Percentiles rank a stretch among this genome's conserved stretches.
Evolutionary conservation across 129 eudicot genomes (phyloP).

Genomic region (Deinandra increscens): DNA sequence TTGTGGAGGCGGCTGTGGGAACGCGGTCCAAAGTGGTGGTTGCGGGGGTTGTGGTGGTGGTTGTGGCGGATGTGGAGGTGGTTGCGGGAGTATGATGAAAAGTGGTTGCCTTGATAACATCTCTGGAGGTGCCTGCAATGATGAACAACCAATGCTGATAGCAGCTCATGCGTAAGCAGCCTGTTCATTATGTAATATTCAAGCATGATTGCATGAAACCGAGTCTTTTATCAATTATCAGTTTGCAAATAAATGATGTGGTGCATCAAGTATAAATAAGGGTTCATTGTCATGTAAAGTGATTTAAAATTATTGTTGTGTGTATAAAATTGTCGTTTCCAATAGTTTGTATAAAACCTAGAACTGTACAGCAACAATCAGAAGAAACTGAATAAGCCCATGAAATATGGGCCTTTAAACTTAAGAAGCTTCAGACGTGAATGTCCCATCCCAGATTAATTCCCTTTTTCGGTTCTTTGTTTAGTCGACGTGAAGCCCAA

Average conservation of each 20-base stretch:
- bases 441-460: too few relatives aligned
- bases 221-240: neutral
- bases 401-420: too few relatives aligned
- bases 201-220: slow-evolving; percentile 13
- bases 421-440: too few relatives aligned
- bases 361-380: neutral
- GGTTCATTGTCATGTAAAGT: neutral
- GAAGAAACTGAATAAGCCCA: slow-evolving; percentile 1
- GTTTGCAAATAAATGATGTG: slow-evolving; percentile 21
- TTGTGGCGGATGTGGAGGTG: slow-evolving; percentile 29
- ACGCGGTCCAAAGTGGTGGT: slow-evolving; percentile 13
- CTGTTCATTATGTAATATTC: slow-evolving; percentile 2
- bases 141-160: slow-evolving; percentile 32
- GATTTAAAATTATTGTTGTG: neutral
- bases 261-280: slow-evolving; percentile 24
- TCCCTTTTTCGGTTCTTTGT: too few relatives aligned
- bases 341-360: neutral
- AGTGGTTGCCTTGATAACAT: slow-evolving; percentile 21
- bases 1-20: slow-evolving; percentile 25
- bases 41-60: slow-evolving; percentile 13
- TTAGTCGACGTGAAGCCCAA: too few relatives aligned
- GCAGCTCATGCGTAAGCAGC: slow-evolving; percentile 28
- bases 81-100: slow-evolving; percentile 19
- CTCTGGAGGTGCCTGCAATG: slow-evolving; percentile 12
- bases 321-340: neutral